These are phyloP conservation scores for Meripilus lineatus DNA, from an alignment of 1,284 basidiomycete genomes.

Conservation along the genomic window DNA sequence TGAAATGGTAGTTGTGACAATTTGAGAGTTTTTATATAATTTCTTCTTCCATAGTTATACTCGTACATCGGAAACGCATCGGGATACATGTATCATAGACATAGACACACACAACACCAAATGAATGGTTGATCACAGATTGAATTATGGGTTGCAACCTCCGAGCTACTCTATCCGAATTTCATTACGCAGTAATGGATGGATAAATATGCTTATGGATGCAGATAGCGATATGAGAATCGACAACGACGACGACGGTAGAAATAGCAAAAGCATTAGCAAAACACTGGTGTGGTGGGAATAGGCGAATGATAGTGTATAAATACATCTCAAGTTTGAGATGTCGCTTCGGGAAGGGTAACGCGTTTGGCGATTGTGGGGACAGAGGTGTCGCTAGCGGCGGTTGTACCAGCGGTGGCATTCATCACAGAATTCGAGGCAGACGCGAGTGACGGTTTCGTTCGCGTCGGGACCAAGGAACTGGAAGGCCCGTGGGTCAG, in stretches of 20 bases:
- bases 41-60: neutral
- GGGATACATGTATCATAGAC: neutral
- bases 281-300: slow-evolving; percentile 4
- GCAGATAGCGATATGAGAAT: neutral
- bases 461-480: slow-evolving; percentile 64
- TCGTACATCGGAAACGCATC: neutral
- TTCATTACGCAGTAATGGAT: neutral
- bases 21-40: neutral
- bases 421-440: slow-evolving; percentile 52
- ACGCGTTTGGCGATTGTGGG: neutral
- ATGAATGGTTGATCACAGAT: no score
- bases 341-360: neutral
- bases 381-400: slow-evolving; percentile 1
- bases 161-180: neutral
- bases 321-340: slow-evolving; percentile 3
- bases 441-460: slow-evolving; percentile 50
- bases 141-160: neutral
- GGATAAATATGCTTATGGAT: neutral
- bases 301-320: slow-evolving; percentile 6
- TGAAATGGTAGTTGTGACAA: slow-evolving; percentile 27
- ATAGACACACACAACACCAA: no score
- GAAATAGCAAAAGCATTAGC: slow-evolving; percentile 1
- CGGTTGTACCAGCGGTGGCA: slow-evolving; percentile 59
- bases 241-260: slow-evolving; percentile 1
- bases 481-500: slow-evolving; percentile 29